Conservation (phyloP, 495 filamentous ascomycete species). For the Lentithecium fluviatile region DNA sequence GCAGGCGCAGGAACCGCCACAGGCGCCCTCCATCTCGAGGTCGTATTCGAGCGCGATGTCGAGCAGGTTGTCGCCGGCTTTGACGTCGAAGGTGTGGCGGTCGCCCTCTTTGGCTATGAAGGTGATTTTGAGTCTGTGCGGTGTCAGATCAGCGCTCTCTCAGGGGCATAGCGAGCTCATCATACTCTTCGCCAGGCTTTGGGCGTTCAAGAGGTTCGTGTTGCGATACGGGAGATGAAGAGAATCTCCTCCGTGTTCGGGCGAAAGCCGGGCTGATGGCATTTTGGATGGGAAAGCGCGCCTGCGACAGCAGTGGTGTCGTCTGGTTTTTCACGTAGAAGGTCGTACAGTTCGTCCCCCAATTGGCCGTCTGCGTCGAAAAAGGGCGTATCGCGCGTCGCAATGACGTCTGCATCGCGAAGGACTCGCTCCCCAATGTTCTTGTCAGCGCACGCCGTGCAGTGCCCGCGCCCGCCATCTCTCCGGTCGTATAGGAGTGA, state of each 20-base stretch:
- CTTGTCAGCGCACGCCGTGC: neutral
- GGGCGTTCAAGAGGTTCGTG: conserved; percentile 84
- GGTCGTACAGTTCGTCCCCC: neutral
- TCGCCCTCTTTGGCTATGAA: conserved; percentile 93
- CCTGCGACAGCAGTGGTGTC: neutral
- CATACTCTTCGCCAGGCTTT: conserved; percentile 92
- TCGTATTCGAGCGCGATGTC: conserved; percentile 95
- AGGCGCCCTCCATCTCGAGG: conserved; percentile 97
- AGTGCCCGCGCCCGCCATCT: neutral
- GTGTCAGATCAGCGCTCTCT: neutral
- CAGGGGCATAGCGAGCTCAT: neutral
- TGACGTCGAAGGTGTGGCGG: conserved; percentile 71
- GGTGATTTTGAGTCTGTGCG: conserved; percentile 73
- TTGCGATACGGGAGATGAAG: conserved; percentile 55
- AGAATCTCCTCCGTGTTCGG: conserved; percentile 61
- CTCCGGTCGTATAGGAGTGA: neutral
- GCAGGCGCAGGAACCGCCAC: conserved; percentile 93
- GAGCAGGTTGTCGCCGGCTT: conserved; percentile 84
- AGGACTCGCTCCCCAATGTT: neutral
- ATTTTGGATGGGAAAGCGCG: neutral
- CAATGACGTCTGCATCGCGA: neutral
- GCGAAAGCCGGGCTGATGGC: neutral
- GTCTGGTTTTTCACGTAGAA: neutral
- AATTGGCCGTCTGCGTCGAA: neutral
- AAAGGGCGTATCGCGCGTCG: neutral